Percentiles rank a stretch among this genome's conserved stretches.
Conservation (phyloP, 2,329 filamentous ascomycete genomes). For the Pestalotiopsis sp. region DNA sequence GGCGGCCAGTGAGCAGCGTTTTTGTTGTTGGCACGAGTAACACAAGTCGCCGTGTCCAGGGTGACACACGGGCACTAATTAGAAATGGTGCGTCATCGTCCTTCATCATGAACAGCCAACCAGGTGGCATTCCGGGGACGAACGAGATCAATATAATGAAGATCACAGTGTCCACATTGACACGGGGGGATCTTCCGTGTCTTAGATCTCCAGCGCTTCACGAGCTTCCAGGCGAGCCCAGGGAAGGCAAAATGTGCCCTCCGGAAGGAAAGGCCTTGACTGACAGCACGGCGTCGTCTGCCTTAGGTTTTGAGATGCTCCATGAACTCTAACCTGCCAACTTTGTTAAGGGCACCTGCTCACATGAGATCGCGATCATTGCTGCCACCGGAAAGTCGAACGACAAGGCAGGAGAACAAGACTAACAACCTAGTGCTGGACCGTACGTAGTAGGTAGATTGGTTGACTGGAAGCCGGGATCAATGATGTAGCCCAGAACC, state of each 20-base stretch:
- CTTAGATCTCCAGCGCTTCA: not conserved
- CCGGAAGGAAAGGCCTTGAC: not conserved
- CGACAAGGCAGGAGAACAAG: not conserved
- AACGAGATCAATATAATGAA: slow-evolving; percentile 13
- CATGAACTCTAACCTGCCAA: not conserved
- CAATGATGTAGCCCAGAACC: not conserved
- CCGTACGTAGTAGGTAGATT: not conserved
- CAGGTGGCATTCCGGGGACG: slow-evolving; percentile 14
- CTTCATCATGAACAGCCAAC: not conserved
- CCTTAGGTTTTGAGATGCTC: not conserved
- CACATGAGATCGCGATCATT: not conserved
- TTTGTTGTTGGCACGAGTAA: not conserved
- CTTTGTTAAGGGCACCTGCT: not conserved
- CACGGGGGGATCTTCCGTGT: not conserved
- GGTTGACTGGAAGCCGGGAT: not conserved
- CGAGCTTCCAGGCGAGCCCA: not conserved
- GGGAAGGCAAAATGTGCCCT: not conserved
- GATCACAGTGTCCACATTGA: slow-evolving; percentile 15
- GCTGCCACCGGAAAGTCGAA: not conserved
- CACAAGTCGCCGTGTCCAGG: slow-evolving; percentile 15
- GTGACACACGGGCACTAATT: slow-evolving; percentile 12
- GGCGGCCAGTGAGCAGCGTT: not conserved
- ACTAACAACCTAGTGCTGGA: not conserved
- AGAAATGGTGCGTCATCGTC: slow-evolving; percentile 12
- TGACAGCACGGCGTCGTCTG: not conserved